Percentiles rank a stretch among this genome's conserved stretches.
These are phyloP conservation scores for Leccinum imitatum DNA, from an alignment of 768 basidiomycete species.

Conservation along the genomic window DNA sequence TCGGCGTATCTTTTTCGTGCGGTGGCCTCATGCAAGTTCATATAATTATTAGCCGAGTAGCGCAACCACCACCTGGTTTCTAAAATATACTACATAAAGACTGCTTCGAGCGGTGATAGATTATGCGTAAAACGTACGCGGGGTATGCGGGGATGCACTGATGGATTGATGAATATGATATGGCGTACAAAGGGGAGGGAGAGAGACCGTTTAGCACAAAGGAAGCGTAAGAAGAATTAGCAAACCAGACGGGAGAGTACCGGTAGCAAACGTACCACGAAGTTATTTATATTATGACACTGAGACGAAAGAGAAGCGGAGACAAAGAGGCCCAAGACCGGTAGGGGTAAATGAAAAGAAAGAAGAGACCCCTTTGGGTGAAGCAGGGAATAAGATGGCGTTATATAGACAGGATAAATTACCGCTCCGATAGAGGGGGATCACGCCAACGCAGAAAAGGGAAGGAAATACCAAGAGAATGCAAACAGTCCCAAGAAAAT, in stretches of 20 bases:
- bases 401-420: conserved; percentile 34
- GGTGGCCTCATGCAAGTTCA: not conserved
- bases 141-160: not conserved
- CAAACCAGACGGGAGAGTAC: not conserved
- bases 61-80: not conserved
- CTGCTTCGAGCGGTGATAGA: conserved; percentile 10
- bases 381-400: conserved; percentile 11
- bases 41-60: not conserved
- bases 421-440: conserved; percentile 9
- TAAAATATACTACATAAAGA: conserved; percentile 5
- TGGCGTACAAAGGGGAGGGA: not conserved
- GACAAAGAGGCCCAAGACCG: conserved; percentile 15
- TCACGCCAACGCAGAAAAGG: conserved; percentile 2
- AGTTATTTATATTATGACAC: conserved; percentile 1
- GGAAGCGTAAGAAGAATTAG: conserved; percentile 12
- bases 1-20: conserved; percentile 38
- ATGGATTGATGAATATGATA: conserved; percentile 2
- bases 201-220: conserved; percentile 6
- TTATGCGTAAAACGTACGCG: not conserved
- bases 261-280: conserved; percentile 2
- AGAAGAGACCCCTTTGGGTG: conserved; percentile 1
- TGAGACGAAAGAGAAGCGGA: conserved; percentile 3
- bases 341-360: conserved; percentile 1
- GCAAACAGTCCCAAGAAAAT: conserved; percentile 9
- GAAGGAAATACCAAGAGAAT: conserved; percentile 10